These are phyloP conservation scores for Elsinoe perseae DNA, from an alignment of 2,329 filamentous ascomycete genomes.

Conservation along the genomic window DNA sequence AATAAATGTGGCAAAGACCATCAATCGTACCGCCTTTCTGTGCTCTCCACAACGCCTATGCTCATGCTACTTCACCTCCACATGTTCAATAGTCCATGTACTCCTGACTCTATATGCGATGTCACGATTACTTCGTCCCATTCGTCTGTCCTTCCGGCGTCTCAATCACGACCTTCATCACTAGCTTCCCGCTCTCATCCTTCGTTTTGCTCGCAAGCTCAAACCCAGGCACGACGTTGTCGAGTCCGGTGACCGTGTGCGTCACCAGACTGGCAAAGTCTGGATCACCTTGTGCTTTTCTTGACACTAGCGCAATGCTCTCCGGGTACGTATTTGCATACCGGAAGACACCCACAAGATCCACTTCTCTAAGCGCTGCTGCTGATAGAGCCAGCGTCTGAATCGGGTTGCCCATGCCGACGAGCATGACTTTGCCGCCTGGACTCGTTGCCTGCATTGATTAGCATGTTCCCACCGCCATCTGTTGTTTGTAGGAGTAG, in stretches of 20 bases:
- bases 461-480: conserved; percentile 11
- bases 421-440: conserved; percentile 66
- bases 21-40: neutral
- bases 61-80: neutral
- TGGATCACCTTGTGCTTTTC: conserved; percentile 45
- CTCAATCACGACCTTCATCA: conserved; percentile 61
- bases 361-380: conserved; percentile 65
- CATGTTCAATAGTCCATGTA: neutral
- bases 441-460: conserved; percentile 49
- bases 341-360: conserved; percentile 69
- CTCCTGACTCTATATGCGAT: neutral
- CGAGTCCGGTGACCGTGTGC: conserved; percentile 60
- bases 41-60: neutral
- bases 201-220: conserved; percentile 61
- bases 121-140: neutral
- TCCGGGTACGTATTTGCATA: conserved; percentile 69
- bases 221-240: conserved; percentile 56
- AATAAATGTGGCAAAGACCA: neutral
- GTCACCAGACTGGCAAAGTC: conserved; percentile 65
- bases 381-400: conserved; percentile 67
- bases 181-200: conserved; percentile 59
- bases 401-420: conserved; percentile 71
- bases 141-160: conserved; percentile 20
- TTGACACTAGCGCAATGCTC: conserved; percentile 55
- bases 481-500: too few relatives aligned